Evolutionary conservation across 2,329 filamentous ascomycete species (phyloP).

Genomic region (Apiospora phragmitis): DNA sequence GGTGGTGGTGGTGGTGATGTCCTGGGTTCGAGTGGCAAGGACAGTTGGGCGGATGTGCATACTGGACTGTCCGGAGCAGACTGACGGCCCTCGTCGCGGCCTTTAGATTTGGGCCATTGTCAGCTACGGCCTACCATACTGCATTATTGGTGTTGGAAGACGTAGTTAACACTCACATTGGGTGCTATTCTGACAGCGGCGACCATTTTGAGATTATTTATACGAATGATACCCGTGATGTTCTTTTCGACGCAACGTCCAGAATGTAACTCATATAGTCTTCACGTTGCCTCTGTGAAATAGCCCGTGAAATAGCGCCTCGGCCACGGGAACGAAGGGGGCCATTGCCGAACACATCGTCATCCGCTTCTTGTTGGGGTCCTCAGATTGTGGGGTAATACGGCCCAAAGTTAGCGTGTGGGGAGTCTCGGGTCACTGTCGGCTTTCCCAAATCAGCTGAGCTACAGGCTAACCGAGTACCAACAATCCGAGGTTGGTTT

Average conservation of each 20-base stretch:
- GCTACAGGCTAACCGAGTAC: not conserved
- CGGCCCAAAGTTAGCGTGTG: not conserved
- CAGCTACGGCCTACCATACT: not conserved
- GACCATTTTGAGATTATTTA: slow-evolving; percentile 24
- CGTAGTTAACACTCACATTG: slow-evolving; percentile 31
- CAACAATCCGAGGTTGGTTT: not conserved
- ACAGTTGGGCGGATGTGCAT: slow-evolving; percentile 81
- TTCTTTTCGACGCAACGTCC: not conserved
- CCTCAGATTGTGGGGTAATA: slow-evolving; percentile 13
- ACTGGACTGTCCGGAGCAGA: slow-evolving; percentile 86
- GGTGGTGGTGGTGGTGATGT: slow-evolving; percentile 66
- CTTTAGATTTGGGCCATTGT: slow-evolving; percentile 33
- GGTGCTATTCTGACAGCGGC: slow-evolving; percentile 35
- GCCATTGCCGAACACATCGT: not conserved
- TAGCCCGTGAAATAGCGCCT: not conserved
- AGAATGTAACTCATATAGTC: too few species aligned
- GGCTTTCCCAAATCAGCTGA: not conserved
- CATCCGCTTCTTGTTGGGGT: slow-evolving; percentile 9
- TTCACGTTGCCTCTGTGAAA: not conserved
- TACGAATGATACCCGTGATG: not conserved
- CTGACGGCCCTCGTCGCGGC: slow-evolving; percentile 65
- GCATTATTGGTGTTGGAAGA: too few species aligned
- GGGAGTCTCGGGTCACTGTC: not conserved
- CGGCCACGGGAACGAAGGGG: not conserved
- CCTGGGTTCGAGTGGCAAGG: slow-evolving; percentile 88